A percentile compares a stretch with the other conserved stretches of the same genome.
phyloP scores from a whole-genome alignment of 208 protist species.

The Phytomonas sp. region DNA sequence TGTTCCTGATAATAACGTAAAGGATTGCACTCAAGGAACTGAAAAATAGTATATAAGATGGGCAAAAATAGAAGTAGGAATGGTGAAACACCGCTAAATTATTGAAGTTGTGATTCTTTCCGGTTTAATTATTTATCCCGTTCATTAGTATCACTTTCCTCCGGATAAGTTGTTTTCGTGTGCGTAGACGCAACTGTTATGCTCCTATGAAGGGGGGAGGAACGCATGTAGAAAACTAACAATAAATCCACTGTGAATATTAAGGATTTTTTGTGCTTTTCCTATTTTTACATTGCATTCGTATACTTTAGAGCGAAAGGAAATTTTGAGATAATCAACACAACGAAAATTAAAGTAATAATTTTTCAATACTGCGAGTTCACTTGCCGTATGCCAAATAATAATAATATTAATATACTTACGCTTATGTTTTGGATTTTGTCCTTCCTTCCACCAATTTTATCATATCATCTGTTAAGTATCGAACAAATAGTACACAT shows the following conservation, averaged over 20 bases:
- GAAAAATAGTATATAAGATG: not conserved
- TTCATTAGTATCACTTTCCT: constrained; percentile 4
- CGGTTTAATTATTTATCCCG: constrained; percentile 12
- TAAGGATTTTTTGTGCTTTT: not conserved
- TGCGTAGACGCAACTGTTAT: not conserved
- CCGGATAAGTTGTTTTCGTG: constrained; percentile 13
- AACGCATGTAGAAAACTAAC: constrained; percentile 3
- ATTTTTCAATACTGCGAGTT: not conserved
- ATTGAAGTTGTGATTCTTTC: constrained; percentile 6
- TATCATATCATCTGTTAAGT: not conserved
- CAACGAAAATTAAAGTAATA: not conserved
- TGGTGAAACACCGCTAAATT: not conserved
- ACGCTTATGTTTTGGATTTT: not conserved
- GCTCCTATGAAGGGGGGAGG: not conserved
- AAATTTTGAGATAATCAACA: not conserved
- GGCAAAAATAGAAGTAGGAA: not conserved
- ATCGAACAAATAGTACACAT: not conserved
- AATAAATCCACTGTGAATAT: not conserved
- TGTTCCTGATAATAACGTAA: not conserved
- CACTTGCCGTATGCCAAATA: not conserved
- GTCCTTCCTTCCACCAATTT: not conserved
- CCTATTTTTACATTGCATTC: not conserved
- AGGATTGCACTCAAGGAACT: not conserved
- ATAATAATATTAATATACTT: not conserved
- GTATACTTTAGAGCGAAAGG: not conserved